Evolutionary conservation across 2,329 filamentous ascomycete species (phyloP).

Genomic region (Diplodia mutila): DNA sequence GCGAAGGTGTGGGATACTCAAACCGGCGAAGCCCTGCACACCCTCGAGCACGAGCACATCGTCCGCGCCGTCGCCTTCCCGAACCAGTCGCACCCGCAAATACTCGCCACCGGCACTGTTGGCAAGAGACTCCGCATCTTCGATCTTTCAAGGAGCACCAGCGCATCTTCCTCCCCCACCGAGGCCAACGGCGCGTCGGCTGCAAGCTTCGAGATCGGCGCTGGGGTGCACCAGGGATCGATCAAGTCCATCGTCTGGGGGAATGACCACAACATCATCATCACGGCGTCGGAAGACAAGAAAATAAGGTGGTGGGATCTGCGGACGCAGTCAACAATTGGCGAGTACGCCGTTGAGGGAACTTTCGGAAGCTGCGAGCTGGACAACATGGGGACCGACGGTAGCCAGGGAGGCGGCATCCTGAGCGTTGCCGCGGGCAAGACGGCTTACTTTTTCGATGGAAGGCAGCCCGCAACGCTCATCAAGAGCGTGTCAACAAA

Average conservation of each 20-base stretch:
- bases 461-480: conserved; percentile 66
- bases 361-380: conserved; percentile 92
- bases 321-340: conserved; percentile 72
- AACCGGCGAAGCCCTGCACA: conserved; percentile 84
- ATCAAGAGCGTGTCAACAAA: conserved; percentile 80
- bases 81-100: conserved; percentile 71
- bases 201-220: conserved; percentile 83
- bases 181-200: conserved; percentile 49
- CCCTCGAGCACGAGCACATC: conserved; percentile 90
- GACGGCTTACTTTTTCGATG: conserved; percentile 89
- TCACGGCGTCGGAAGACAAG: conserved; percentile 89
- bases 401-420: conserved; percentile 68
- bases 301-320: conserved; percentile 95
- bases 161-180: conserved; percentile 33
- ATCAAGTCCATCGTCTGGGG: conserved; percentile 99
- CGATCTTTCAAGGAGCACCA: conserved; percentile 69
- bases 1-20: conserved; percentile 98
- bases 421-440: conserved; percentile 94
- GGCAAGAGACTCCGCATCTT: conserved; percentile 97
- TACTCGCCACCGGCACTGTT: conserved; percentile 89
- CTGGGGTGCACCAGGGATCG: conserved; percentile 78
- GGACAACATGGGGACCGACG: conserved; percentile 66
- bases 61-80: conserved; percentile 88
- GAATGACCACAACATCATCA: conserved; percentile 80
- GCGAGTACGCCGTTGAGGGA: conserved; percentile 78